Conservation (phyloP, 106 monocot genomes). For the Allium fistulosum region DNA sequence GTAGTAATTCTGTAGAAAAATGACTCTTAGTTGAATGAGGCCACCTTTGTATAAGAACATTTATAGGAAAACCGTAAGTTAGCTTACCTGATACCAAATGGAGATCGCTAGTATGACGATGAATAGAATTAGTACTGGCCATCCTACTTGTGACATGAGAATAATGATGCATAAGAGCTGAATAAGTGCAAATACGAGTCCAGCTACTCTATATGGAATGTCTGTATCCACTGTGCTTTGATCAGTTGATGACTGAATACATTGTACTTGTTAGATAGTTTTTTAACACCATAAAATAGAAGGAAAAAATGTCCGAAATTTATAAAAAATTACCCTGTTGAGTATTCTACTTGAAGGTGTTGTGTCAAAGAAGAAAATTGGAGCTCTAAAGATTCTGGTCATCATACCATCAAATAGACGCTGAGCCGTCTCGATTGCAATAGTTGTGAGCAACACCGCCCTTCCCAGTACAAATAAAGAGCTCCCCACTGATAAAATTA, state of each 20-base stretch:
- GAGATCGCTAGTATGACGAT: slow-evolving; percentile 47
- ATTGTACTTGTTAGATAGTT: neutral
- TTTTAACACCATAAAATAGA: neutral
- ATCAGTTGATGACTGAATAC: slow-evolving; percentile 65
- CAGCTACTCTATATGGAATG: slow-evolving; percentile 82
- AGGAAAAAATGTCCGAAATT: neutral
- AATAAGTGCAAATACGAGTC: slow-evolving; percentile 76
- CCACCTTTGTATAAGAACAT: neutral
- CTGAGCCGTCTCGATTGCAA: slow-evolving; percentile 70
- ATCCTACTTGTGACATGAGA: slow-evolving; percentile 74
- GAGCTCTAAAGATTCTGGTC: slow-evolving; percentile 51
- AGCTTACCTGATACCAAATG: slow-evolving; percentile 67
- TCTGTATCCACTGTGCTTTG: slow-evolving; percentile 82
- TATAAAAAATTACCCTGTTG: slow-evolving; percentile 53
- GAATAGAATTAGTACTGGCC: slow-evolving; percentile 67
- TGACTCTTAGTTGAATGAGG: neutral
- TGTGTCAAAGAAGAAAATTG: slow-evolving; percentile 63
- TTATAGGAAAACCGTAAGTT: neutral
- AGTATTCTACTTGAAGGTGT: slow-evolving; percentile 80
- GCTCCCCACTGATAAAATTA: slow-evolving; percentile 49
- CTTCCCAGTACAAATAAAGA: slow-evolving; percentile 72
- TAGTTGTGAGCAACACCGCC: slow-evolving; percentile 61
- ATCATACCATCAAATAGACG: slow-evolving; percentile 59
- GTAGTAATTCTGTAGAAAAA: slow-evolving; percentile 55
- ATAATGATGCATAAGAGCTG: slow-evolving; percentile 75